A percentile compares a stretch with the other conserved stretches of the same genome.
Conservation (phyloP, 2,329 filamentous ascomycete genomes). For the Sordariomycetes sp. region DNA sequence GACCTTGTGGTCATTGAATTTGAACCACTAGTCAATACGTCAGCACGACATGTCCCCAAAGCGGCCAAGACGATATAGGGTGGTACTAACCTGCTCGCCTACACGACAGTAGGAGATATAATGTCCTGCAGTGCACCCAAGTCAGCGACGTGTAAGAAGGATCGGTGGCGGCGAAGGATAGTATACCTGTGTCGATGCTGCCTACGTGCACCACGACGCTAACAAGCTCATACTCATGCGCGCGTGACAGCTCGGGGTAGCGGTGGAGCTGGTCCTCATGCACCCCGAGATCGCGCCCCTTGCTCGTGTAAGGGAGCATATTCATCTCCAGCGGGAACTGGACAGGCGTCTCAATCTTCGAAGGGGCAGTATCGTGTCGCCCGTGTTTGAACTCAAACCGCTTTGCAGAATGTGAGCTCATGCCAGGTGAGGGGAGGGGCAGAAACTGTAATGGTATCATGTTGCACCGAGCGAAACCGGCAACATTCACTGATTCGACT, state of each 20-base stretch:
- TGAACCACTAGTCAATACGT: conserved; percentile 56
- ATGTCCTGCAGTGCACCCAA: conserved; percentile 38
- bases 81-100: conserved; percentile 46
- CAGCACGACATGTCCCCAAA: neutral
- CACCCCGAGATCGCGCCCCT: conserved; percentile 28
- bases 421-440: neutral
- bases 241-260: conserved; percentile 47
- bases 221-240: conserved; percentile 75
- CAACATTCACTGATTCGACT: neutral
- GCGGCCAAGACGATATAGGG: neutral
- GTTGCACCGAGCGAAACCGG: too few relatives aligned
- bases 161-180: neutral
- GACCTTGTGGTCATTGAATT: conserved; percentile 92
- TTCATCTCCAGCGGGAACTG: conserved; percentile 80
- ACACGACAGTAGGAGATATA: conserved; percentile 84
- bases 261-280: conserved; percentile 6
- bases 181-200: conserved; percentile 86
- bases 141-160: neutral
- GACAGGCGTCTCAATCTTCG: conserved; percentile 81
- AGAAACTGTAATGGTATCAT: neutral
- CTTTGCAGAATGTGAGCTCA: conserved; percentile 17
- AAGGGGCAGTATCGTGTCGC: conserved; percentile 55
- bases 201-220: conserved; percentile 90
- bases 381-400: conserved; percentile 65
- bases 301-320: conserved; percentile 80